A percentile compares a stretch with the other conserved stretches of the same genome.
phyloP scores from a whole-genome alignment of 2,329 filamentous ascomycete species.

The Colletotrichum lini region DNA sequence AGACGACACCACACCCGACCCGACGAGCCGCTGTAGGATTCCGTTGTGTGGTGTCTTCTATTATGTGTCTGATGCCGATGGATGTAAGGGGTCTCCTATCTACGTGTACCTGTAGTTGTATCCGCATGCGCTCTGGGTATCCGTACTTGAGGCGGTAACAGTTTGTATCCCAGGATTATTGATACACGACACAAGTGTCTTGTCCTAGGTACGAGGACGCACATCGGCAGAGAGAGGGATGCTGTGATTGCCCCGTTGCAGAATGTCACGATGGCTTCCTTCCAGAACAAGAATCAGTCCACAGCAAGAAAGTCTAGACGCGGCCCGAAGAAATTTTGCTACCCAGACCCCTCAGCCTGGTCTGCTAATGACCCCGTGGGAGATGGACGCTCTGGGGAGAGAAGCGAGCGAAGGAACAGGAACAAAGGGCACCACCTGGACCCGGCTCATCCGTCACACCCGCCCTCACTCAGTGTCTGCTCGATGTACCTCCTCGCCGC shows the following conservation, averaged over 20 bases:
- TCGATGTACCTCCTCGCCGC: not conserved
- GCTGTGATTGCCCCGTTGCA: no score
- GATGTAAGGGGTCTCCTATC: not conserved
- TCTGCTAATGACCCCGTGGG: not conserved
- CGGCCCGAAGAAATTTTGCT: no score
- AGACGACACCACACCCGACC: not conserved
- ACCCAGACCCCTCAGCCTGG: no score
- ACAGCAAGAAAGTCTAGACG: not conserved
- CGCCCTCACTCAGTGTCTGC: not conserved
- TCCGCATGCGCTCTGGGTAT: no score
- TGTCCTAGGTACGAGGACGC: no score
- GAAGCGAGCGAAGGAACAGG: not conserved
- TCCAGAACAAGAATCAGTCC: not conserved
- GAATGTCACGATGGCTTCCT: not conserved
- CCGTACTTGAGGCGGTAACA: no score
- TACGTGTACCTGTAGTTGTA: no score
- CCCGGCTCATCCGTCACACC: constrained; percentile 27
- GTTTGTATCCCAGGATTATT: no score
- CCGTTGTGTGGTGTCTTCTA: not conserved
- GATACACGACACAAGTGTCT: no score
- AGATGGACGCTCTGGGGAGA: not conserved
- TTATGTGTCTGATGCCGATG: not conserved
- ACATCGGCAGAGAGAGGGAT: no score
- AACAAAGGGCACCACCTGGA: constrained; percentile 5
- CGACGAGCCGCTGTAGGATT: constrained; percentile 14